Evolutionary conservation across 2,329 filamentous ascomycete genomes (phyloP).

Genomic region (Polytolypa hystricis): DNA sequence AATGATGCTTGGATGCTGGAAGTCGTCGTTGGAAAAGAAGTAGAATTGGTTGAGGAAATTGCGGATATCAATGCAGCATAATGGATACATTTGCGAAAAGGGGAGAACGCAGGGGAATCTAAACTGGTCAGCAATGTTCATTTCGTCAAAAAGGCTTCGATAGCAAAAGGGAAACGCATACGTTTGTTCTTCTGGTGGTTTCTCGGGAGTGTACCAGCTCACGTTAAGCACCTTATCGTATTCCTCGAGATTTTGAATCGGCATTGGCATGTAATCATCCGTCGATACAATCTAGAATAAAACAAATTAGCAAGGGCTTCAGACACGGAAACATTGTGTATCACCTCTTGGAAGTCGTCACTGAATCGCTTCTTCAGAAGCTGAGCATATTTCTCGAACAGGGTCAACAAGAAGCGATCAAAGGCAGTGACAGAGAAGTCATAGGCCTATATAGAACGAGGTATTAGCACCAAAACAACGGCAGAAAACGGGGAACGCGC

Average conservation of each 20-base stretch:
- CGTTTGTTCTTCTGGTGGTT: constrained; percentile 61
- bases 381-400: constrained; percentile 92
- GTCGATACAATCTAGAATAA: constrained; percentile 55
- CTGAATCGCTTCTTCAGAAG: constrained; percentile 84
- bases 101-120: constrained; percentile 92
- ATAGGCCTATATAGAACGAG: constrained; percentile 55
- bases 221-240: constrained; percentile 94
- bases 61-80: constrained; percentile 95
- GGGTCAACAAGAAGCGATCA: constrained; percentile 70
- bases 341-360: constrained; percentile 84
- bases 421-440: constrained; percentile 73
- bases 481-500: constrained; percentile 4
- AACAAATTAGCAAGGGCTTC: too few relatives aligned
- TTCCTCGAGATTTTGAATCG: constrained; percentile 78
- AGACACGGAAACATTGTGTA: not conserved
- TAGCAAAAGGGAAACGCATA: constrained; percentile 34
- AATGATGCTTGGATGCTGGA: constrained; percentile 78
- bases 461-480: constrained; percentile 3
- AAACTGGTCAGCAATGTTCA: constrained; percentile 14
- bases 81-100: constrained; percentile 97
- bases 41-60: constrained; percentile 98
- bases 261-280: constrained; percentile 99
- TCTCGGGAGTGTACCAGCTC: constrained; percentile 88
- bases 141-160: not conserved
- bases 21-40: constrained; percentile 93